Conservation (phyloP, 2,329 filamentous ascomycete species). For the Clonostachys rosea region DNA sequence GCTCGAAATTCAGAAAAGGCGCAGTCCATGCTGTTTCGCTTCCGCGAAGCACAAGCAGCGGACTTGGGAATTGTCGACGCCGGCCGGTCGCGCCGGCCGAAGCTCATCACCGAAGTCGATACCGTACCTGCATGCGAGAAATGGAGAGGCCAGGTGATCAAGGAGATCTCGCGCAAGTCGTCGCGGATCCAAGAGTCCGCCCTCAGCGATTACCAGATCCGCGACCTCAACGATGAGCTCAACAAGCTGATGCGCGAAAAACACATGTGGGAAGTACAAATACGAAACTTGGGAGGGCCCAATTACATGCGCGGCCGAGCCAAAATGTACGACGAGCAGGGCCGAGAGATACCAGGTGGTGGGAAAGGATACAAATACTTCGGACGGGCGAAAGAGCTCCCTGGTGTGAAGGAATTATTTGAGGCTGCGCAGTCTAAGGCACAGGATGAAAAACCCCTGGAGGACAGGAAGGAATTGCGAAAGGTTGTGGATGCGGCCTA, state of each 20-base stretch:
- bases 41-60: slow-evolving; percentile 93
- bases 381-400: slow-evolving; percentile 81
- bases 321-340: slow-evolving; percentile 69
- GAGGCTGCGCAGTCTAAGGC: slow-evolving; percentile 65
- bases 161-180: slow-evolving; percentile 95
- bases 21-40: slow-evolving; percentile 99
- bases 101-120: slow-evolving; percentile 82
- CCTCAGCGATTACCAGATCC: slow-evolving; percentile 94
- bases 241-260: slow-evolving; percentile 99
- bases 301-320: slow-evolving; percentile 84
- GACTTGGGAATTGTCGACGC: slow-evolving; percentile 95
- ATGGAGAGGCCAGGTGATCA: slow-evolving; percentile 96
- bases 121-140: slow-evolving; percentile 87
- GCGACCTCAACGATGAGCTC: slow-evolving; percentile 98
- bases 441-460: slow-evolving; percentile 56
- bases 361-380: slow-evolving; percentile 95
- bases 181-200: slow-evolving; percentile 89
- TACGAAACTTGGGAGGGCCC: slow-evolving; percentile 89
- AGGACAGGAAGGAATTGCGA: slow-evolving; percentile 64
- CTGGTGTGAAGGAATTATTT: slow-evolving; percentile 94
- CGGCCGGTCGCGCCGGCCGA: slow-evolving; percentile 82
- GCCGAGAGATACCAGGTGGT: slow-evolving; percentile 65
- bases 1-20: slow-evolving; percentile 98
- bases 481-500: slow-evolving; percentile 88
- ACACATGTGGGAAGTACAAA: slow-evolving; percentile 98